phyloP scores from a whole-genome alignment of 225 moss, liverwort and hornwort genomes.

The Sphagnum contortum region DNA sequence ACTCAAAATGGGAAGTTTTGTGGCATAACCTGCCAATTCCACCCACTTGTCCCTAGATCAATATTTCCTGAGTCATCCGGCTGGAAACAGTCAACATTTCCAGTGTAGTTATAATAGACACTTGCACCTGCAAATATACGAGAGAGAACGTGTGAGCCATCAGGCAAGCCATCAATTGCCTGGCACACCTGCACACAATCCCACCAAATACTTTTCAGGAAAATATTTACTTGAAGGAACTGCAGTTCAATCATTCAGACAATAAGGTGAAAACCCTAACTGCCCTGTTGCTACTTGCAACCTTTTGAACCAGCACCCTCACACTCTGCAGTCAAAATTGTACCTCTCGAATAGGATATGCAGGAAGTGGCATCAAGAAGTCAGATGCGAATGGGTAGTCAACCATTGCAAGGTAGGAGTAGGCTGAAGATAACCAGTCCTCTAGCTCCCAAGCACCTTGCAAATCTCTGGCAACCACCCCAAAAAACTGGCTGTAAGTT shows the following conservation, averaged over 20 bases:
- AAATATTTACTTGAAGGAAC: no score
- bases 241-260: no score
- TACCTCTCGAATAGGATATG: constrained; percentile 75
- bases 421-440: constrained; percentile 65
- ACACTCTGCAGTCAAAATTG: neutral
- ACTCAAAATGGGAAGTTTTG: no score
- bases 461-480: constrained; percentile 30
- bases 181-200: constrained; percentile 64
- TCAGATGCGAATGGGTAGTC: constrained; percentile 78
- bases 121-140: constrained; percentile 83
- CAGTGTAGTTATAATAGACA: constrained; percentile 85
- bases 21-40: no score
- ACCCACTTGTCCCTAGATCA: no score
- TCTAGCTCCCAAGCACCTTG: constrained; percentile 41
- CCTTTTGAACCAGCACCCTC: no score
- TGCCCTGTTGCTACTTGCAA: no score
- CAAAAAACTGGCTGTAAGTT: no score
- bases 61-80: no score
- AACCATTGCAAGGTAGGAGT: constrained; percentile 85
- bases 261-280: no score
- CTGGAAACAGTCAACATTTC: constrained; percentile 55
- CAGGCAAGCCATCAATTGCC: constrained; percentile 55
- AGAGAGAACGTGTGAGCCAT: constrained; percentile 49
- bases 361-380: constrained; percentile 81
- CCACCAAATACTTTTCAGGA: no score